Evolutionary conservation across 495 filamentous ascomycete genomes (phyloP).

Genomic region (Aspergillus conjunctus): DNA sequence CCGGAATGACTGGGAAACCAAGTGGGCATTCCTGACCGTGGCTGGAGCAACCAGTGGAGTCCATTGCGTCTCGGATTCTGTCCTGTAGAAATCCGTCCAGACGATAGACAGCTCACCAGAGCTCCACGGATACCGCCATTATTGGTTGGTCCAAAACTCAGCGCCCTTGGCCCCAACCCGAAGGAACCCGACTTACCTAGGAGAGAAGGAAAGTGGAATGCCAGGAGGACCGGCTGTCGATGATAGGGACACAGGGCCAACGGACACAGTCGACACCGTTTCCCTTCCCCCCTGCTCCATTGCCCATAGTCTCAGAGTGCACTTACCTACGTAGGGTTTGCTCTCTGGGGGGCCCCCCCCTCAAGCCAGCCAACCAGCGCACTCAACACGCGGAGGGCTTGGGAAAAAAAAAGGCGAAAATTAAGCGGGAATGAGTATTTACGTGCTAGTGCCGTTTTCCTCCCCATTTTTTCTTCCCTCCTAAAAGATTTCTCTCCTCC

Average conservation of each 20-base stretch:
- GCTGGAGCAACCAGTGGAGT: conserved; percentile 26
- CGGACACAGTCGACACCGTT: not conserved
- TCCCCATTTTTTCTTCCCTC: conserved; percentile 44
- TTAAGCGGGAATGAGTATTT: conserved; percentile 50
- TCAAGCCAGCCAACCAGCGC: conserved; percentile 29
- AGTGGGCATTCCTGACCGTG: conserved; percentile 19
- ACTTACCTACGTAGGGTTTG: conserved; percentile 35
- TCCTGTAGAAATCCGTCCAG: conserved; percentile 7
- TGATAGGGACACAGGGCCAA: conserved; percentile 12
- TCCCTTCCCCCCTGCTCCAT: conserved; percentile 6
- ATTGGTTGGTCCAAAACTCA: conserved; percentile 27
- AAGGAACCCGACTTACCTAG: conserved; percentile 29
- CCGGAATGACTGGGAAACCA: conserved; percentile 15
- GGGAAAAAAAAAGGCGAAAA: conserved; percentile 47
- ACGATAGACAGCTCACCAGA: conserved; percentile 20
- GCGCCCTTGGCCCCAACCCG: conserved; percentile 28
- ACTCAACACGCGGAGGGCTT: conserved; percentile 42
- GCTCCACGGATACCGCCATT: conserved; percentile 21
- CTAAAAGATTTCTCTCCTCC: conserved; percentile 36
- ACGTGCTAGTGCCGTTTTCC: conserved; percentile 43
- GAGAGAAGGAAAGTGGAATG: conserved; percentile 13
- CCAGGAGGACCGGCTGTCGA: conserved; percentile 8
- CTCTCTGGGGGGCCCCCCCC: conserved; percentile 18
- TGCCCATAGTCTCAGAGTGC: not conserved
- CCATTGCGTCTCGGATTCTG: conserved; percentile 15